phyloP scores from a whole-genome alignment of 2,329 filamentous ascomycete genomes.

The Fusarium chuoi region DNA sequence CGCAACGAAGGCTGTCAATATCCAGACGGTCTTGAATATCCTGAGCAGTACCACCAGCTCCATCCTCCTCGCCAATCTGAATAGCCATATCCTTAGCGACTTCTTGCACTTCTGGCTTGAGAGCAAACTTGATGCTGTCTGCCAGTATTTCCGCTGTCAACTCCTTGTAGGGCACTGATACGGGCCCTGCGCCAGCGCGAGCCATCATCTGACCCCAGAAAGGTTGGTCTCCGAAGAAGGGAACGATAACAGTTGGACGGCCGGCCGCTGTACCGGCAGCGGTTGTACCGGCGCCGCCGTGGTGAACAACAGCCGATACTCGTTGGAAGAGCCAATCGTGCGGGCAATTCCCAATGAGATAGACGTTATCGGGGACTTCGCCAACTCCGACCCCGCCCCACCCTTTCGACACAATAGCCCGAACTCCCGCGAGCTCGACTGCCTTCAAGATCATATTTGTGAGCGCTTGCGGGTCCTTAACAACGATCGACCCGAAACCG shows the following conservation, averaged over 20 bases:
- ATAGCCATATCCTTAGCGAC: constrained; percentile 56
- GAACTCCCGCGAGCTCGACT: constrained; percentile 64
- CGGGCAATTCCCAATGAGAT: constrained; percentile 71
- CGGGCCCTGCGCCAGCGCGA: constrained; percentile 68
- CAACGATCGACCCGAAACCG: constrained; percentile 74
- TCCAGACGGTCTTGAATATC: constrained; percentile 67
- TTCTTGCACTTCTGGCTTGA: constrained; percentile 59
- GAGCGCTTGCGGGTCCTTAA: constrained; percentile 68
- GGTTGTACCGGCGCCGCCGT: constrained; percentile 73
- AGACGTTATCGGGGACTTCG: constrained; percentile 60
- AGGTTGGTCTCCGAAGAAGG: constrained; percentile 73
- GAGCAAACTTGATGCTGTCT: constrained; percentile 61
- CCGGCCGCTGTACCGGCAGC: constrained; percentile 70
- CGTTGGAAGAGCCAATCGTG: constrained; percentile 74
- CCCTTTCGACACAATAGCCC: constrained; percentile 71
- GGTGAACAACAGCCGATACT: constrained; percentile 69
- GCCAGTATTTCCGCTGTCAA: constrained; percentile 67
- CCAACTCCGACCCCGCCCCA: constrained; percentile 70
- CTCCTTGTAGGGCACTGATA: constrained; percentile 66
- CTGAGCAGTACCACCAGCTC: constrained; percentile 61
- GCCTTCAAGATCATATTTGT: constrained; percentile 70
- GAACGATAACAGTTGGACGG: constrained; percentile 71
- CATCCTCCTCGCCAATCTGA: constrained; percentile 64
- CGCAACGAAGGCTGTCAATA: constrained; percentile 66
- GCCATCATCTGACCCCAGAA: constrained; percentile 75